Evolutionary conservation across 2,329 filamentous ascomycete species (phyloP).

Genomic region (Epichloe baconii): DNA sequence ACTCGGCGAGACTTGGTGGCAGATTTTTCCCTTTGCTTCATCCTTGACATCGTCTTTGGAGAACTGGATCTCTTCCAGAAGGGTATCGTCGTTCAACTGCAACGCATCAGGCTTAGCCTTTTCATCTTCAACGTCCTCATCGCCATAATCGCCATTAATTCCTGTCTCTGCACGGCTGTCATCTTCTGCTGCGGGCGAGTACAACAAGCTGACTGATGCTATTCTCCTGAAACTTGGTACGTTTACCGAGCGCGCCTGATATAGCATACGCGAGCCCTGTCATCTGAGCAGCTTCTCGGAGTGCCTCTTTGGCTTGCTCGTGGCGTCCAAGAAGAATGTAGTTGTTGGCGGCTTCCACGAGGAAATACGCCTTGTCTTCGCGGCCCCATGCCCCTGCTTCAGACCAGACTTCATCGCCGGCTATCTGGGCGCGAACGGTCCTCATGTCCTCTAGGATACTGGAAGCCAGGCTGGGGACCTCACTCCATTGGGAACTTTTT

Average conservation of each 20-base stretch:
- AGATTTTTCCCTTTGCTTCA: slow-evolving; percentile 29
- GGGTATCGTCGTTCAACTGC: slow-evolving; percentile 79
- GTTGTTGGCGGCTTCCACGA: slow-evolving; percentile 72
- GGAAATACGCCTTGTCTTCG: slow-evolving; percentile 51
- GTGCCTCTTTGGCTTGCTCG: slow-evolving; percentile 55
- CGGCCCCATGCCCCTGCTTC: slow-evolving; percentile 23
- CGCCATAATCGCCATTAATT: slow-evolving; percentile 1
- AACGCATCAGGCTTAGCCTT: slow-evolving; percentile 49
- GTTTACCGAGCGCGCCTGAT: slow-evolving; percentile 76
- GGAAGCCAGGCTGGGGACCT: slow-evolving; percentile 42
- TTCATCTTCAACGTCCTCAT: slow-evolving; percentile 11
- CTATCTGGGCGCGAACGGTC: slow-evolving; percentile 26
- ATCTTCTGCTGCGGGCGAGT: slow-evolving; percentile 58
- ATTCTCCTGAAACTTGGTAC: slow-evolving; percentile 67
- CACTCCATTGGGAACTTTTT: slow-evolving; percentile 44
- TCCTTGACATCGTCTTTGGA: slow-evolving; percentile 36
- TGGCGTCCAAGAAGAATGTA: slow-evolving; percentile 78
- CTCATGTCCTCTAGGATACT: slow-evolving; percentile 30
- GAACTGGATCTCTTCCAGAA: slow-evolving; percentile 80
- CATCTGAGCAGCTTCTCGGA: slow-evolving; percentile 52
- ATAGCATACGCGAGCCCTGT: slow-evolving; percentile 70
- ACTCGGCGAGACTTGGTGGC: slow-evolving; percentile 44
- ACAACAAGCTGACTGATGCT: slow-evolving; percentile 83
- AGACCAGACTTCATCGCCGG: slow-evolving; percentile 25
- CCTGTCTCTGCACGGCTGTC: slow-evolving; percentile 10